Evolutionary conservation across 208 protist genomes (phyloP).

Genomic region (Angomonas deanei): DNA sequence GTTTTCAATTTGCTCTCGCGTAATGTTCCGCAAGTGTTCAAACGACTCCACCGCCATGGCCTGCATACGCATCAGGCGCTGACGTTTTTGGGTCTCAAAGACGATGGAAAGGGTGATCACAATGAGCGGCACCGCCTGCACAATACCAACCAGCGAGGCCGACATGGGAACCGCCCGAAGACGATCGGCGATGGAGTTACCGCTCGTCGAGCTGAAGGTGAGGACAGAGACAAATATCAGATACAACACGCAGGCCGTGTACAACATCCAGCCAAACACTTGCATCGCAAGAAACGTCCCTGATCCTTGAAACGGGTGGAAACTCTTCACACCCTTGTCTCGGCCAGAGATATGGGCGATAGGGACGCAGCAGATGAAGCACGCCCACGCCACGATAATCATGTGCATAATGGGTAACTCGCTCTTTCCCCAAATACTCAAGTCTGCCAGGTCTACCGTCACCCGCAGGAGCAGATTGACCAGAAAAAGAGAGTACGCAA

Average conservation of each 20-base stretch:
- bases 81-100: conserved; percentile 24
- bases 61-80: conserved; percentile 5
- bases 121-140: conserved; percentile 53
- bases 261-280: conserved; percentile 64
- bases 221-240: conserved; percentile 21
- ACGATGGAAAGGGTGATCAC: conserved; percentile 69
- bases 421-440: conserved; percentile 22
- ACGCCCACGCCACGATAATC: conserved; percentile 25
- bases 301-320: conserved; percentile 55
- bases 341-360: conserved; percentile 54
- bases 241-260: conserved; percentile 40
- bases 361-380: conserved; percentile 44
- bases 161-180: conserved; percentile 11
- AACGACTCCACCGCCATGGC: conserved; percentile 36
- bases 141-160: conserved; percentile 46
- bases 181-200: neutral
- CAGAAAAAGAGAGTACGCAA: conserved; percentile 41
- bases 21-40: conserved; percentile 11
- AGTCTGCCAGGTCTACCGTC: conserved; percentile 40
- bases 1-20: conserved; percentile 1
- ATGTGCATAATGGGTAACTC: conserved; percentile 19
- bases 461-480: conserved; percentile 48
- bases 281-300: conserved; percentile 67
- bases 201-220: conserved; percentile 3
- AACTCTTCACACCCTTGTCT: conserved; percentile 56